These are phyloP conservation scores for Effrenium voratum DNA, from an alignment of 73 alveolate genomes.

Conservation along the genomic window DNA sequence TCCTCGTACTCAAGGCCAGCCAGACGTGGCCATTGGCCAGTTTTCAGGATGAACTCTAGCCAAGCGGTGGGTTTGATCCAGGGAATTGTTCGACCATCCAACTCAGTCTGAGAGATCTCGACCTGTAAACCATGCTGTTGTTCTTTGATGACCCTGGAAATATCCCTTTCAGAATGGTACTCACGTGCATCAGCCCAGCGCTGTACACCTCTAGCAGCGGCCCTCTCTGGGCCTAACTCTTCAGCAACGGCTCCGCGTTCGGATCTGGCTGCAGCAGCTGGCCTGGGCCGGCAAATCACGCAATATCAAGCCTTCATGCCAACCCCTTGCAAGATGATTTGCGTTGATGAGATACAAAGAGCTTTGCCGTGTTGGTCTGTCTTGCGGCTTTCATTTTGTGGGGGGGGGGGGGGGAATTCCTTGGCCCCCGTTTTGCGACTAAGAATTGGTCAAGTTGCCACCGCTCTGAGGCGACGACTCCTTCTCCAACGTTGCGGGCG, in stretches of 20 bases:
- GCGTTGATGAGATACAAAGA: too few relatives aligned
- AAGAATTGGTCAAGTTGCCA: too few relatives aligned
- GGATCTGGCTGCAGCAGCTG: conserved; percentile 17
- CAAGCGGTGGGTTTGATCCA: conserved; percentile 4
- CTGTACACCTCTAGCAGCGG: neutral
- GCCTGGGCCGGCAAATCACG: conserved; percentile 24
- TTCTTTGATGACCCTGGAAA: neutral
- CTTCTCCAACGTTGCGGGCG: too few relatives aligned
- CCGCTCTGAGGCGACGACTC: too few relatives aligned
- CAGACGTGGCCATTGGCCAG: neutral
- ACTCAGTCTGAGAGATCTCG: neutral
- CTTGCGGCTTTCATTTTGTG: too few relatives aligned
- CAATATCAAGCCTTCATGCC: too few relatives aligned
- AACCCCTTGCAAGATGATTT: too few relatives aligned
- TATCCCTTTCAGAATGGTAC: conserved; percentile 18
- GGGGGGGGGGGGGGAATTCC: too few relatives aligned
- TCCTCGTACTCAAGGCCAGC: neutral
- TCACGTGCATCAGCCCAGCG: neutral
- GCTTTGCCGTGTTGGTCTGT: too few relatives aligned
- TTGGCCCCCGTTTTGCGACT: too few relatives aligned
- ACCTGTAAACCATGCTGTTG: neutral
- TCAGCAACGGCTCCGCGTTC: conserved; percentile 33
- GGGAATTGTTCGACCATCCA: neutral
- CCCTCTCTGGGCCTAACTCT: neutral
- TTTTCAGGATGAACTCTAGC: neutral